Evolutionary conservation across 148 eudicot genomes (phyloP).

Genomic region (Rhododendron mucronatum): DNA sequence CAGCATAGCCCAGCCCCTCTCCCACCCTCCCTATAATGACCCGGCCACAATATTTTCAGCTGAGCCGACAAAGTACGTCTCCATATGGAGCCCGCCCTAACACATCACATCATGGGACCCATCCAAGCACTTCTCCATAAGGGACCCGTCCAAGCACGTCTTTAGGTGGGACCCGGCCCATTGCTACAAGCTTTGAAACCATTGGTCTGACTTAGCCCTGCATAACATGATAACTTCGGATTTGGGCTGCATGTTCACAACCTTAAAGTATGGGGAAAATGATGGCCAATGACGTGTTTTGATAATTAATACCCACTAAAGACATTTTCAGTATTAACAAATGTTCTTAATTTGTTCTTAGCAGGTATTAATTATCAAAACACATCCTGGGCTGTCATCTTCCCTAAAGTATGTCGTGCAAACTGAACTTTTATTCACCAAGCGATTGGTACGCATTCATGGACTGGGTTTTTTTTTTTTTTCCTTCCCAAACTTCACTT

Average conservation of each 20-base stretch:
- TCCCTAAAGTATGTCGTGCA: background rate
- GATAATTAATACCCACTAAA: too few relatives aligned
- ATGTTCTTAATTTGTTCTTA: too few relatives aligned
- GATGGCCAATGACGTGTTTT: too few relatives aligned
- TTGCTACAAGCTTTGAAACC: background rate
- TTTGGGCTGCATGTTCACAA: background rate
- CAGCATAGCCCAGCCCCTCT: background rate
- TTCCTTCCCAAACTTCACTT: background rate
- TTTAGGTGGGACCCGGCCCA: background rate
- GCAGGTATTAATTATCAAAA: too few relatives aligned
- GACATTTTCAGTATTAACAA: too few relatives aligned
- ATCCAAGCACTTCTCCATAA: background rate
- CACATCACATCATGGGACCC: background rate
- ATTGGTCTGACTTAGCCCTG: background rate
- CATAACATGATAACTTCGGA: background rate
- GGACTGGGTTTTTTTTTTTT: background rate
- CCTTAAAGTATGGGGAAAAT: background rate
- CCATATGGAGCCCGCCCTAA: background rate
- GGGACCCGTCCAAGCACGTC: background rate
- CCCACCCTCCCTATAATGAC: background rate
- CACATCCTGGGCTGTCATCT: too few relatives aligned
- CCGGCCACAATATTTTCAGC: background rate
- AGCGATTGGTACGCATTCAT: background rate
- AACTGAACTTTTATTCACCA: background rate
- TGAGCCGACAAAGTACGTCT: background rate